Base-by-base conservation (phyloP, 805 yeast genomes). In the Yarrowia porcina region DNA sequence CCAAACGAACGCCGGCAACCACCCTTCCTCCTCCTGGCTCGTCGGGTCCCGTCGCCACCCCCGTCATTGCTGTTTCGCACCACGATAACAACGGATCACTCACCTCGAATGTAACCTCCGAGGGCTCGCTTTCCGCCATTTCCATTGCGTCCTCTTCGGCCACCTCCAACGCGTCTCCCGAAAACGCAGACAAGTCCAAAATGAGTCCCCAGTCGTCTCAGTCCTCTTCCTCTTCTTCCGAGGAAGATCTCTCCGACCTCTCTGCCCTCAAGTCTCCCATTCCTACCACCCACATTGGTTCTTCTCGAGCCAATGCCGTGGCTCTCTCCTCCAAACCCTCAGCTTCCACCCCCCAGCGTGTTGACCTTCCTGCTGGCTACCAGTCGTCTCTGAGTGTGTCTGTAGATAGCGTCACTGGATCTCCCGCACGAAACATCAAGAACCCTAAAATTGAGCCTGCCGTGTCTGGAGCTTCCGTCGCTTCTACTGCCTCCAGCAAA, bases 131-230 rank as follows among this genome's bases (percentile, higher is more conserved):
- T 13, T 52, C 59, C 23, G 59, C 59, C 32, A 52, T 33, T 11
- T 52, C 59, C 10, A 52, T 52, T 25, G 44, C 59, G 44, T 52
- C 59, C 23, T 35, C 44, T 13, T 35, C 59, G 59, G 44, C 59
- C 44, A 35, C 59, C 18, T 49, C 56, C 20, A 49, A 49, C 56
- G 59, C 59, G 33, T 52, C 59, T 8, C 59, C 59, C 30, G 56
- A 32, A 15, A 32, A 49, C 56, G 56, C 56, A 3, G 59, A 36
- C 23, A 20, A 27, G 59, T 23, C 32, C 44, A 52, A 52, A 25
- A 52, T 52, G 59, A 52, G 59, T 17, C 59, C 59, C 33, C 59
- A 52, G 33, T 52, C 59, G n/a, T 52, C 59, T n/a, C 44, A 52
- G 44, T 52, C 52, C 3, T 45, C 57, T 15, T 52, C 52, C 36